These are phyloP conservation scores for Ichthyophthirius multifiliis DNA, from an alignment of 169 alveolate species.

Conservation along the genomic window DNA sequence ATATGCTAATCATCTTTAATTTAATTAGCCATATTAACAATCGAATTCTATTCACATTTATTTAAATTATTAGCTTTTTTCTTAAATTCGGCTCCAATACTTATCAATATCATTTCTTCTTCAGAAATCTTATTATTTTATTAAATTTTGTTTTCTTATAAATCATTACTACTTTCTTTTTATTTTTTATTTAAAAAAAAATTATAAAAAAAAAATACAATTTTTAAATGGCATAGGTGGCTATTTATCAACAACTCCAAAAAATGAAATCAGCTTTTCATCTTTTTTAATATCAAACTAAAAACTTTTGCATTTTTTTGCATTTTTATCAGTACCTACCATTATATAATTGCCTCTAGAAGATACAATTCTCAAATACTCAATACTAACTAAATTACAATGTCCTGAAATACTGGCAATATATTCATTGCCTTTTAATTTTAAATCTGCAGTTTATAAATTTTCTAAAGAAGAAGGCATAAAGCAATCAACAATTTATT, in stretches of 20 bases:
- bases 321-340: background rate
- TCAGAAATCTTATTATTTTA: background rate
- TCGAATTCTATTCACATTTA: too few relatives aligned
- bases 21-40: too few relatives aligned
- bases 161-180: background rate
- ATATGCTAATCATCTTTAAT: too few relatives aligned
- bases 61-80: too few relatives aligned
- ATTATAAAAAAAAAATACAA: background rate
- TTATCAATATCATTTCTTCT: background rate
- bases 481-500: background rate
- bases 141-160: background rate
- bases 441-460: background rate
- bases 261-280: slow-evolving; percentile 10
- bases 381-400: background rate
- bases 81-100: background rate
- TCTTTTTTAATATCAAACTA: background rate
- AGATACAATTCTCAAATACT: slow-evolving; percentile 3
- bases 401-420: background rate
- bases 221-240: background rate
- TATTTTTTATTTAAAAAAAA: background rate
- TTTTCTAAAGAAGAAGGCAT: background rate
- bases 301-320: background rate
- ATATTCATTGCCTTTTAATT: slow-evolving; percentile 5
- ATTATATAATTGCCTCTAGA: slow-evolving; percentile 4
- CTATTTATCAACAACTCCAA: slow-evolving; percentile 11